phyloP scores from a whole-genome alignment of 108 stramenopile genomes.

The Cyclostephanos tholiformis region DNA sequence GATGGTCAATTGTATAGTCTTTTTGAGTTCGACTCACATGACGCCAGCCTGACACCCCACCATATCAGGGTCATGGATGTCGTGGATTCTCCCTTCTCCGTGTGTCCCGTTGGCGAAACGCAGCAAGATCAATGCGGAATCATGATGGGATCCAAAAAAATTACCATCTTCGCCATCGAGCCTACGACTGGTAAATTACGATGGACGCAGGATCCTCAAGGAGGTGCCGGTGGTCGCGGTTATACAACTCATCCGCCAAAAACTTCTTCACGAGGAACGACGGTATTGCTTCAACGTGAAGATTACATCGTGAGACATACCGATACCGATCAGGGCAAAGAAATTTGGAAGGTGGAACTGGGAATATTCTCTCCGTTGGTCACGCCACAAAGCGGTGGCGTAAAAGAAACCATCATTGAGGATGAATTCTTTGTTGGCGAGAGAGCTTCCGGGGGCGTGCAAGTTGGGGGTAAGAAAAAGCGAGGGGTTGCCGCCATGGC shows the following conservation, averaged over 20 bases:
- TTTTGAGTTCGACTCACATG: slow-evolving; percentile 4
- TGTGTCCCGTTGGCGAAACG: slow-evolving; percentile 39
- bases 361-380: slow-evolving; percentile 71
- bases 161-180: slow-evolving; percentile 69
- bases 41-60: slow-evolving; percentile 22
- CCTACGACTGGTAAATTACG: slow-evolving; percentile 57
- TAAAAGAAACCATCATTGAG: not conserved
- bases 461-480: slow-evolving; percentile 4
- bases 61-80: slow-evolving; percentile 64
- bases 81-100: slow-evolving; percentile 62
- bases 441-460: slow-evolving; percentile 10
- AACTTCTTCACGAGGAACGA: slow-evolving; percentile 17
- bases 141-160: slow-evolving; percentile 76
- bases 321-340: slow-evolving; percentile 61
- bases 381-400: slow-evolving; percentile 42
- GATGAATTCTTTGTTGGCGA: slow-evolving; percentile 20
- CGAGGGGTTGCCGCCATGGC: slow-evolving; percentile 38
- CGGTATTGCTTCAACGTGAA: slow-evolving; percentile 76
- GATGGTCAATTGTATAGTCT: slow-evolving; percentile 72
- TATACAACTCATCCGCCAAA: slow-evolving; percentile 26
- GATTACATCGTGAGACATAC: slow-evolving; percentile 75
- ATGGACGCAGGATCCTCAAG: slow-evolving; percentile 58
- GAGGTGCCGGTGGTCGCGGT: slow-evolving; percentile 36
- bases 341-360: slow-evolving; percentile 81
- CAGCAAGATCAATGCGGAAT: slow-evolving; percentile 66